Evolutionary conservation across 2,329 filamentous ascomycete genomes (phyloP), one percentile per base, ranked within the genome.

Genomic region (Stagonosporopsis chrysanthemi): DNA sequence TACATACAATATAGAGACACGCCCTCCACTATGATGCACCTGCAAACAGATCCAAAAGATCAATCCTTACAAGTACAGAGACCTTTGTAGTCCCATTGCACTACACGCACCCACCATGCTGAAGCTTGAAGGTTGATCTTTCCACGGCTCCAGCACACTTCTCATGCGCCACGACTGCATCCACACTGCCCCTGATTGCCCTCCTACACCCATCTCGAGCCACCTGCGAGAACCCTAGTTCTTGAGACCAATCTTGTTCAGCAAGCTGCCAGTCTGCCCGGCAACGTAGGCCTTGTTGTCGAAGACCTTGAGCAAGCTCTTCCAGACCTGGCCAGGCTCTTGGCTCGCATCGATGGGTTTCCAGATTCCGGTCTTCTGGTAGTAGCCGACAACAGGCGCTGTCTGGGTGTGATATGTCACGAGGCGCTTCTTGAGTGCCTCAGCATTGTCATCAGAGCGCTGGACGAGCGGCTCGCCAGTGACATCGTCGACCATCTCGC

Each of bases 301-400:
- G 75, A 99, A 94, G 70, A 97, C 88, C 72, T 88, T 86, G 62
- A 98, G 83, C 77, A 99, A 82, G 77, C 88, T 91, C 84, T 92
- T 93, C 95, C 95, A 99, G 61, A 99, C 95, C 79, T 93, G 89
- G 44, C 91, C 91, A 19, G 95, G 95, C 81, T 97, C 89, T 83
- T 99, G 92, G 83, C 91, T 96, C 64, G 95, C 95, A 77, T 99
- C 95, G 71, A 99, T 87, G 62, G 90, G 90, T 79, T 89, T 90
- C 95, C 95, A 99, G 83, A 99, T 97, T 68, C 93, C 93, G 46
- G 91, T 96, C 81, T 92, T 92, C 82, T 96, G 90, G 87, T 99
- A 99, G 85, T 99, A 99, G 57, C 88, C 85, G 62, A 97, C 93
- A 46, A 99, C 95, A 19, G 95, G 95, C 41, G 87, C 81, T 31